Evolutionary conservation across 2,329 filamentous ascomycete genomes (phyloP).

Genomic region (Aureobasidium lini): DNA sequence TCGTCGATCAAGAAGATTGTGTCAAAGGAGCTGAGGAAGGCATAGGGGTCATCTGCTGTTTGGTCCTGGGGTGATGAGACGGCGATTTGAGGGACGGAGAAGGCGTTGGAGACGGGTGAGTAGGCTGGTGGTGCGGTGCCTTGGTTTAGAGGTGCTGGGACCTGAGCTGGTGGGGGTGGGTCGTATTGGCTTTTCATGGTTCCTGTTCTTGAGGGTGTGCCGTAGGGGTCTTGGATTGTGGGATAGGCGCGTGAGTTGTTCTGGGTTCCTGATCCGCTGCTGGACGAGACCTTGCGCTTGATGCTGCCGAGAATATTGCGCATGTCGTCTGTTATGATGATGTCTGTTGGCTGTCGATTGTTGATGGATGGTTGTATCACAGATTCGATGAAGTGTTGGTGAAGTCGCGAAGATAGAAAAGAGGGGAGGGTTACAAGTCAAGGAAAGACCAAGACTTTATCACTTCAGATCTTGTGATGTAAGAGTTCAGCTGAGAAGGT

Average conservation of each 20-base stretch:
- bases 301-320: conserved; percentile 4
- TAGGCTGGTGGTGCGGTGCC: conserved; percentile 29
- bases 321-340: conserved; percentile 7
- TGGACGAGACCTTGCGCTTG: conserved; percentile 10
- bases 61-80: conserved; percentile 15
- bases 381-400: background rate
- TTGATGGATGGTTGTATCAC: background rate
- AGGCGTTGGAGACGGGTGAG: conserved; percentile 36
- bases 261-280: background rate
- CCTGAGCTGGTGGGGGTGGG: background rate
- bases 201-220: background rate
- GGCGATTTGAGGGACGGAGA: conserved; percentile 23
- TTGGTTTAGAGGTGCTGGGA: background rate
- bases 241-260: conserved; percentile 1
- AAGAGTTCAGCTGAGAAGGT: background rate
- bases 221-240: background rate
- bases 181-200: background rate
- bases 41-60: conserved; percentile 57
- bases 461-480: background rate
- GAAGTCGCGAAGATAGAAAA: background rate
- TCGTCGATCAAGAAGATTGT: conserved; percentile 90
- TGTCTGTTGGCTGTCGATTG: background rate
- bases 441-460: background rate
- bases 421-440: background rate
- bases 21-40: conserved; percentile 73